Evolutionary conservation across 768 basidiomycete species (phyloP).

Genomic region (Tylopilus sp.): DNA sequence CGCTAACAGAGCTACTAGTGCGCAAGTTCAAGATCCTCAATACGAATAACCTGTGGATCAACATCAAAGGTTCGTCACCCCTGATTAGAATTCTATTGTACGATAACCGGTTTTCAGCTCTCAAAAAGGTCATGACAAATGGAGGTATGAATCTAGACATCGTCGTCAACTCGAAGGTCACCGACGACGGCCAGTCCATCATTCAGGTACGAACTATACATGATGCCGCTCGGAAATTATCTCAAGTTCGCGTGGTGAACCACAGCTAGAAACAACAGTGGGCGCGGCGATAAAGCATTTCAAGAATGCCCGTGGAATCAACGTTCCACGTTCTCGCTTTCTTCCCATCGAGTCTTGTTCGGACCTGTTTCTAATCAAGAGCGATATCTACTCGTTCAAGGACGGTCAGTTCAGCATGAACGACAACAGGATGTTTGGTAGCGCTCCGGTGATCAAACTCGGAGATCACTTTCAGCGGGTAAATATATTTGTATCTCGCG

Average conservation of each 20-base stretch:
- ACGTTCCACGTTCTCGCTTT: constrained; percentile 93
- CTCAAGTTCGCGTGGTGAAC: not conserved
- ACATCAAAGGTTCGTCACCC: constrained; percentile 57
- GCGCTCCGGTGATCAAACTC: constrained; percentile 93
- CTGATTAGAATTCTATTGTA: not conserved
- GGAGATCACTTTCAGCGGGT: constrained; percentile 98
- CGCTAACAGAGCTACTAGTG: constrained; percentile 35
- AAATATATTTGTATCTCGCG: not conserved
- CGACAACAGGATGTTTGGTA: constrained; percentile 76
- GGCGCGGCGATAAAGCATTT: constrained; percentile 95
- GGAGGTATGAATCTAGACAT: constrained; percentile 91
- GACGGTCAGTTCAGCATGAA: constrained; percentile 89
- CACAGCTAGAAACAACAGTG: constrained; percentile 81
- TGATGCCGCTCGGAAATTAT: constrained; percentile 4
- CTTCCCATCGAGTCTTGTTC: constrained; percentile 89
- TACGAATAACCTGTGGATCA: constrained; percentile 81
- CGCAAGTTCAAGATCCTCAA: constrained; percentile 95
- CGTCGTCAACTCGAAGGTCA: constrained; percentile 88
- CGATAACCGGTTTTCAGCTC: constrained; percentile 33
- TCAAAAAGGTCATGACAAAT: constrained; percentile 85
- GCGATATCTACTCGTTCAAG: constrained; percentile 85
- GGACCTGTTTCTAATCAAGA: constrained; percentile 85
- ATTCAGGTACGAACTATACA: constrained; percentile 52
- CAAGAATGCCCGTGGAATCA: constrained; percentile 87
- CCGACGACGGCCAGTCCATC: constrained; percentile 82